A percentile compares a stretch with the other conserved stretches of the same genome.
phyloP scores from a whole-genome alignment of 352 stramenopile species.

The Phytopythium sindhum region DNA sequence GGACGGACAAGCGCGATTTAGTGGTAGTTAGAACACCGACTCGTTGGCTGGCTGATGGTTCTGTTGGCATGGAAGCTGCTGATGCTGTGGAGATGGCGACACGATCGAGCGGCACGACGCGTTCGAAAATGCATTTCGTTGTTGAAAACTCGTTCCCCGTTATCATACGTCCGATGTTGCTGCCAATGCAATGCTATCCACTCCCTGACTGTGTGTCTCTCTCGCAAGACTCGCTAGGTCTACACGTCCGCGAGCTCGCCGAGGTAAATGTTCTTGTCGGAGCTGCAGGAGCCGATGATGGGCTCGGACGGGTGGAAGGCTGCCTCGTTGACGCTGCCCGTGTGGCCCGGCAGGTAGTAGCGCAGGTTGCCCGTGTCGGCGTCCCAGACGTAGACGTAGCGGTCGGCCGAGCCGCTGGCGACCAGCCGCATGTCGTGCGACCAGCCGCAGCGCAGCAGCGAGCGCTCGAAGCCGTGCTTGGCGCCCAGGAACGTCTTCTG shows the following conservation, averaged over 20 bases:
- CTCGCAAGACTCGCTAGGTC: neutral
- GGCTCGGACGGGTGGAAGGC: conserved; percentile 87
- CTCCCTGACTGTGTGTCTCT: neutral
- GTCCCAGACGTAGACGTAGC: conserved; percentile 96
- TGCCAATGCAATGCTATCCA: neutral
- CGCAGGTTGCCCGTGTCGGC: conserved; percentile 86
- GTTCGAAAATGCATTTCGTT: conserved; percentile 8
- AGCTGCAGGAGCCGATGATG: conserved; percentile 82
- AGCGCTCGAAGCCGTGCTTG: conserved; percentile 93
- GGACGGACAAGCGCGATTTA: neutral
- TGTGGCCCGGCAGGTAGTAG: conserved; percentile 93
- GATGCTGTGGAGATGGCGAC: neutral
- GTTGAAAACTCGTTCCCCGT: neutral
- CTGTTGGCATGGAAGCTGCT: neutral
- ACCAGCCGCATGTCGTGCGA: conserved; percentile 87
- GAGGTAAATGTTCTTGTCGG: conserved; percentile 86
- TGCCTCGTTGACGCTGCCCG: conserved; percentile 92
- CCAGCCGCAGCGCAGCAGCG: conserved; percentile 92
- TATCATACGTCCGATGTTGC: neutral
- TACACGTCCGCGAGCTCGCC: conserved; percentile 67
- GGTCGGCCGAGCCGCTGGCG: conserved; percentile 85
- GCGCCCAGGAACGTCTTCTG: conserved; percentile 71
- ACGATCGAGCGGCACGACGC: neutral
- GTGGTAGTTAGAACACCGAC: conserved; percentile 7
- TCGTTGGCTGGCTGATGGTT: neutral